These are phyloP conservation scores for Hyphopichia buzzinii DNA, from an alignment of 1,139 yeast species.

Conservation along the genomic window DNA sequence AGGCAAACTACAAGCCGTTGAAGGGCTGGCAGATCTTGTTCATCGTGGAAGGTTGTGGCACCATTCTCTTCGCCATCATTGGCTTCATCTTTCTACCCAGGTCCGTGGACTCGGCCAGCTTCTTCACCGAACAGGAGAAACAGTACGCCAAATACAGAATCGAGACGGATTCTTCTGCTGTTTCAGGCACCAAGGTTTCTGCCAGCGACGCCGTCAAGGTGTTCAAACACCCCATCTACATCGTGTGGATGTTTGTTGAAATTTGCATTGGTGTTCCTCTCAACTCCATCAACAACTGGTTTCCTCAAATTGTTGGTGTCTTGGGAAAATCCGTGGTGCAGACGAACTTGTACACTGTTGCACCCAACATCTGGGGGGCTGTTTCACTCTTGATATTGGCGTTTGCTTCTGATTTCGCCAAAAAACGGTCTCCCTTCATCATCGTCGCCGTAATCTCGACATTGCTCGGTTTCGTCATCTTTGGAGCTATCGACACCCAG, in stretches of 20 bases:
- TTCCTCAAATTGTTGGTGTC: constrained; percentile 32
- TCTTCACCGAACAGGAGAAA: constrained; percentile 25
- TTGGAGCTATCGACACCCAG: constrained; percentile 41
- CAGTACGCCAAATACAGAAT: constrained; percentile 24
- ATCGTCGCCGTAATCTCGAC: constrained; percentile 35
- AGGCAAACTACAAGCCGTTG: constrained; percentile 16
- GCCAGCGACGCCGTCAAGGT: constrained; percentile 27
- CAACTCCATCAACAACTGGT: constrained; percentile 48
- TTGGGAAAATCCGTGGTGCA: constrained; percentile 28
- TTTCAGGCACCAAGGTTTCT: constrained; percentile 16
- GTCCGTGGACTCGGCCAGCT: constrained; percentile 23
- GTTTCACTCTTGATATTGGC: constrained; percentile 21
- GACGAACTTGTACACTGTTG: constrained; percentile 29
- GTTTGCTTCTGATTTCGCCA: constrained; percentile 22
- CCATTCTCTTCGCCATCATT: constrained; percentile 18
- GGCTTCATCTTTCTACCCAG: constrained; percentile 20
- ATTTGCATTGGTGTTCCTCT: constrained; percentile 48
- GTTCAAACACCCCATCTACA: constrained; percentile 25
- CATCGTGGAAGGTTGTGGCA: constrained; percentile 20
- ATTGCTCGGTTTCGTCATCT: constrained; percentile 44
- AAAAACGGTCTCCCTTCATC: constrained; percentile 33
- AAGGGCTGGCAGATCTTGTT: constrained; percentile 26
- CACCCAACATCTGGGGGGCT: constrained; percentile 33
- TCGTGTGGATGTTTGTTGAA: constrained; percentile 36
- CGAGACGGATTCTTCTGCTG: constrained; percentile 25